Evolutionary conservation across 1,139 yeast genomes (phyloP).

Genomic region (Nadsonia commutata): DNA sequence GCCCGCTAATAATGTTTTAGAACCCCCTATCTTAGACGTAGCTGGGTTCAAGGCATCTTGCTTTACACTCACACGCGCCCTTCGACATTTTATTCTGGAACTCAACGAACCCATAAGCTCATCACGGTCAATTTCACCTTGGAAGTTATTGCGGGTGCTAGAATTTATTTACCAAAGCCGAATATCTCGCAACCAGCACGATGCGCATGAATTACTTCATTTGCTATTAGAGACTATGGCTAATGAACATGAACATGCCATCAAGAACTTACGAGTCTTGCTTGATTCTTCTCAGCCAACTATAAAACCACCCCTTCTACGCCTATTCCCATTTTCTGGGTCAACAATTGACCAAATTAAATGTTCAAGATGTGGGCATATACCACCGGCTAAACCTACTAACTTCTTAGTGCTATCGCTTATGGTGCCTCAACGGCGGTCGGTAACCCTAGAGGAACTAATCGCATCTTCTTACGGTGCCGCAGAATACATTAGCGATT

Average conservation of each 20-base stretch:
- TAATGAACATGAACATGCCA: conserved; percentile 37
- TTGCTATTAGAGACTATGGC: conserved; percentile 65
- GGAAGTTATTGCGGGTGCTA: conserved; percentile 61
- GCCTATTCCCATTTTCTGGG: conserved; percentile 53
- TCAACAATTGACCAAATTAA: conserved; percentile 48
- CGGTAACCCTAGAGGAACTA: conserved; percentile 37
- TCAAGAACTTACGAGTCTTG: not conserved
- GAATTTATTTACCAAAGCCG: conserved; percentile 68
- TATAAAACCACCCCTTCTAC: not conserved
- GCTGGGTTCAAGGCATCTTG: conserved; percentile 2
- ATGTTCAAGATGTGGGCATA: conserved; percentile 52
- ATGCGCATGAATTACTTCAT: conserved; percentile 86
- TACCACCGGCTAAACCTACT: conserved; percentile 44
- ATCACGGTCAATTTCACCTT: conserved; percentile 49
- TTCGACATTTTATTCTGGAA: conserved; percentile 38
- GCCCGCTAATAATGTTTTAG: not conserved
- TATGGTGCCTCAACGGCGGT: conserved; percentile 49
- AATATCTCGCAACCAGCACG: conserved; percentile 76
- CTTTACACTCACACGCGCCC: conserved; percentile 21
- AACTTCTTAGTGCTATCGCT: conserved; percentile 63
- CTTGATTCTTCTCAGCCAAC: not conserved
- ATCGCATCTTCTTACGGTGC: conserved; percentile 29
- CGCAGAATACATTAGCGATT: conserved; percentile 63
- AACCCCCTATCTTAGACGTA: not conserved
- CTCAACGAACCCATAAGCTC: conserved; percentile 50